Conservation (phyloP, 2,329 filamentous ascomycete species). For the Colletotrichum tofieldiae region DNA sequence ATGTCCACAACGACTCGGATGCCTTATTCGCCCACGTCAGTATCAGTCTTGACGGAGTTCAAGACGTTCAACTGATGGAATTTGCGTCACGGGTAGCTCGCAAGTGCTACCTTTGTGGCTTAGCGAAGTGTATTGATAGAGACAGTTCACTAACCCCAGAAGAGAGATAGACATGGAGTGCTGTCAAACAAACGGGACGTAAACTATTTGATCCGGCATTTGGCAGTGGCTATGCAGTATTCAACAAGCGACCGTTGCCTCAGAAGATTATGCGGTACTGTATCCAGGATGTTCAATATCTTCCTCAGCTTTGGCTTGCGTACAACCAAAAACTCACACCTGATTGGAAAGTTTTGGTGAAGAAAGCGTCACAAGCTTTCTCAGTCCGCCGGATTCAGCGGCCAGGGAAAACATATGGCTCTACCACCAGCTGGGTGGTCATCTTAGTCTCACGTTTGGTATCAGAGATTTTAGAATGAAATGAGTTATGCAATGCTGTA, state of each 20-base stretch:
- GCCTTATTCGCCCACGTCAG: slow-evolving; percentile 64
- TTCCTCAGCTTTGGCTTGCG: slow-evolving; percentile 55
- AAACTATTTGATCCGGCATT: slow-evolving; percentile 57
- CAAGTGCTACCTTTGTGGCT: slow-evolving; percentile 45
- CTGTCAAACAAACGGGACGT: slow-evolving; percentile 54
- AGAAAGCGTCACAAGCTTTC: slow-evolving; percentile 48
- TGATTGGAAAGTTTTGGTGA: slow-evolving; percentile 46
- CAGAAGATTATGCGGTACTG: slow-evolving; percentile 61
- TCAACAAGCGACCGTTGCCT: slow-evolving; percentile 61
- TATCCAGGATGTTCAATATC: slow-evolving; percentile 59
- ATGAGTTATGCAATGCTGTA: neutral
- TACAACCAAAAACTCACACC: slow-evolving; percentile 47
- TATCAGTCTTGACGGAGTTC: slow-evolving; percentile 60
- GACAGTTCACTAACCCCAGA: slow-evolving; percentile 44
- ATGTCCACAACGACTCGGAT: slow-evolving; percentile 72
- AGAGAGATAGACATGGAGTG: slow-evolving; percentile 49
- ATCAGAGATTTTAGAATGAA: neutral
- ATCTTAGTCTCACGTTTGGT: neutral
- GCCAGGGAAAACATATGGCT: slow-evolving; percentile 50
- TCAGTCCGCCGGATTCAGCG: slow-evolving; percentile 47
- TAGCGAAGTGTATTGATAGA: slow-evolving; percentile 51
- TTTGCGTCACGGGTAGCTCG: slow-evolving; percentile 51
- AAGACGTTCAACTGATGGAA: slow-evolving; percentile 73
- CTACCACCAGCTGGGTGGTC: slow-evolving; percentile 47
- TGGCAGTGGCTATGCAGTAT: slow-evolving; percentile 64